Base-by-base conservation (phyloP, 495 filamentous ascomycete genomes). In the Aspergillus indologenus region DNA sequence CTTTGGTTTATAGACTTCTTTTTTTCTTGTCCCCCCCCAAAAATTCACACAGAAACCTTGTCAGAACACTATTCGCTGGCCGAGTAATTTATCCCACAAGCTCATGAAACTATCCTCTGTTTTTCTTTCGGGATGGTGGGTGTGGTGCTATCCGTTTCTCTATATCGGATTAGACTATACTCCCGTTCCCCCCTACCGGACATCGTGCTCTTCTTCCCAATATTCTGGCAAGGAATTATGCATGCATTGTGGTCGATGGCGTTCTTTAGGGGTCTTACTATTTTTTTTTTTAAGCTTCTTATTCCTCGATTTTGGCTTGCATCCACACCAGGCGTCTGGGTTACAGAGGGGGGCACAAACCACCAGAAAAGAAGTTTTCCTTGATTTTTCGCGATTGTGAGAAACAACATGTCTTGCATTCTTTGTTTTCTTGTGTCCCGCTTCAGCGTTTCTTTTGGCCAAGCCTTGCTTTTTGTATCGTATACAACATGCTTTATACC, bases 1-100 rank as follows among this genome's bases (percentile, higher is more conserved):
- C 17, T 75, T 68, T 63, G 75, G 73, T 15, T 45, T 57, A n/a
- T 64, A 40, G 49, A 61, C 54, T 54, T 18, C 24, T 55, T 55
- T 29, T 29, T 29, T 29, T 29, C 9, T 29, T n/a, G n/a, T n/a
- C n/a, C n/a, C n/a, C n/a, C n/a, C n/a, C n/a, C n/a, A n/a, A n/a
- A n/a, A n/a, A n/a, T n/a, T n/a, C n/a, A n/a, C n/a, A n/a, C n/a
- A n/a, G n/a, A n/a, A 29, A 29, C 3, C 26, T 3, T 23, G 53
- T 60, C 43, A 42, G 43, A 20, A 50, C n/a, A n/a, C 8, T 49
- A 47, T 59, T 61, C 58, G 60, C 60, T 4, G 60, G 60, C 17
- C 60, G 60, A 62, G 20, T 21, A 21, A 20, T 23, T 48, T 8
- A 14, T 15, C 45, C 12, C 12, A 40, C 34, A 40, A 40, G 34